Base-by-base conservation (phyloP, 352 stramenopile genomes). In the Globisporangium orthogonon region DNA sequence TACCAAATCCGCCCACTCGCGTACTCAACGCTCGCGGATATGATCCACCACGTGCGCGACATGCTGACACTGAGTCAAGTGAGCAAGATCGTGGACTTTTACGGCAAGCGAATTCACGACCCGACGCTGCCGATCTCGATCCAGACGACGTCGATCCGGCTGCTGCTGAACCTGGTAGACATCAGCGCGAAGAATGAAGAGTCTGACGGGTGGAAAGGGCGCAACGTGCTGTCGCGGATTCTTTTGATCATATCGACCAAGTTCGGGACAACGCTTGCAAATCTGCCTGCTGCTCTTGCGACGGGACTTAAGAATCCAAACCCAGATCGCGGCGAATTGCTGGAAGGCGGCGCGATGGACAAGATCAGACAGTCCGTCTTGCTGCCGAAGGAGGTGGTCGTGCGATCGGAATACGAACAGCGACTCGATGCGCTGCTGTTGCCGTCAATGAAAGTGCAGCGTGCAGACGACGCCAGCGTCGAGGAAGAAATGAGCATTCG, bases 91-190 rank as follows among this genome's bases (percentile, higher is more conserved):
- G 90, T 99, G 40, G 84, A 94, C 58, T 96, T 96, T 59, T 97
- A 97, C 58, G 86, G 84, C 56, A 92, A 95, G 60, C 82, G 94
- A n/a, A 96, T 97, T 53, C 88, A 97, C 54, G 90, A 97, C 43
- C 75, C 91, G 59, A 94, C 86, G 57, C 72, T 98, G 7, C 95
- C 96, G 4, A 89, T 98, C 41, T 95, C 82, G 5, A 98, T 98
- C 47, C 96, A 99, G 69, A 97, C 90, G 18, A 98, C 93, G 14
- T 96, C 91, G 7, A 98, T 98, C 37, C 86, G 95, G 3, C 71
- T 99, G 17, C 66, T 99, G 55, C 70, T 99, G 5, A 98, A 98
- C 68, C 71, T 99, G 1, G 91, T 98, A 13, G 97, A 99, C 71
- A 92, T 97, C 35, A 97, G 97, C 49, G 98, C 93, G 54, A 95